Conservation (phyloP, 805 yeast species). For the Wickerhamiella allomyrinae region DNA sequence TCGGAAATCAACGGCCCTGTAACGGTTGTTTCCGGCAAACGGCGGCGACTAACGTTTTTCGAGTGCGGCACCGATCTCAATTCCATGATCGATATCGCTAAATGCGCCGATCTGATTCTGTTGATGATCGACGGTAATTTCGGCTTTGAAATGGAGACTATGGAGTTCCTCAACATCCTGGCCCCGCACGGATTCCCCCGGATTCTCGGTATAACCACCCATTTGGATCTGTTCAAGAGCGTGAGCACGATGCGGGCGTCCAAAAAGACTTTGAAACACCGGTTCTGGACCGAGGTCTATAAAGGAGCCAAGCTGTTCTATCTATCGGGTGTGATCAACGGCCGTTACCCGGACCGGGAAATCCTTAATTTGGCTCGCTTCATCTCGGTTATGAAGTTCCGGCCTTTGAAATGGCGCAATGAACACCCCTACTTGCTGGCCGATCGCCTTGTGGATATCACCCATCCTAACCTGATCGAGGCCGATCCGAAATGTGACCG, state of each 20-base stretch:
- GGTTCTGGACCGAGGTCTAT: slow-evolving; percentile 98
- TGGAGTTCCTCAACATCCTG: slow-evolving; percentile 92
- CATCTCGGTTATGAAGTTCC: slow-evolving; percentile 91
- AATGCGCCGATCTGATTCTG: slow-evolving; percentile 83
- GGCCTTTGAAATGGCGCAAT: slow-evolving; percentile 98
- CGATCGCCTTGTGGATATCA: slow-evolving; percentile 83
- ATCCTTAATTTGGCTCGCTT: slow-evolving; percentile 82
- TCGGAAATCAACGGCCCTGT: slow-evolving; percentile 89
- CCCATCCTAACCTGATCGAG: slow-evolving; percentile 77
- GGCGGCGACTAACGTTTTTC: slow-evolving; percentile 80
- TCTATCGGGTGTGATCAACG: slow-evolving; percentile 88
- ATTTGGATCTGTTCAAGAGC: slow-evolving; percentile 81
- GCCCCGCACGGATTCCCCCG: slow-evolving; percentile 99
- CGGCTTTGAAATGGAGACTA: slow-evolving; percentile 98
- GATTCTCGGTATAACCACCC: slow-evolving; percentile 89
- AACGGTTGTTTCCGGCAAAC: slow-evolving; percentile 90
- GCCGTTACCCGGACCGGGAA: slow-evolving; percentile 95
- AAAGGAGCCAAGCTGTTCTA: slow-evolving; percentile 95
- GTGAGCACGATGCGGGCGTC: slow-evolving; percentile 82
- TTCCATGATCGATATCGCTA: slow-evolving; percentile 93
- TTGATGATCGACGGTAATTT: slow-evolving; percentile 90
- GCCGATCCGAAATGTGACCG: slow-evolving; percentile 74
- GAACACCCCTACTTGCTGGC: slow-evolving; percentile 91
- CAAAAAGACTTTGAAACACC: slow-evolving; percentile 77
- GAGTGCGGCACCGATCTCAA: slow-evolving; percentile 88